Conservation (phyloP, 805 yeast genomes). For the Ogataea trehalophila region DNA sequence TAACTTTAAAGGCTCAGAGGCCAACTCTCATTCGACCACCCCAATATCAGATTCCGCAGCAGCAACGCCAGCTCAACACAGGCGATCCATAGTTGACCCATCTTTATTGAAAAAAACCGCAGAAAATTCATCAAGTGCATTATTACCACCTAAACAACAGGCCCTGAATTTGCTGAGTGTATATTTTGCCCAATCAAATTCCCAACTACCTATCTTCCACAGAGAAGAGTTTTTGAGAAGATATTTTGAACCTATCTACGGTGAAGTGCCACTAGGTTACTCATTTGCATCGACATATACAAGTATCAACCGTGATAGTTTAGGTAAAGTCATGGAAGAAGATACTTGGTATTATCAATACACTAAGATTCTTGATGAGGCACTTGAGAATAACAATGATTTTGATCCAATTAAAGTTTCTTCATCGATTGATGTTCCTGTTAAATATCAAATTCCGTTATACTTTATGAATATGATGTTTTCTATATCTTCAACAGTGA, state of each 20-base stretch:
- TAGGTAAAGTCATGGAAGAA: conserved; percentile 27
- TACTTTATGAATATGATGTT: conserved; percentile 73
- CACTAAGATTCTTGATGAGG: conserved; percentile 30
- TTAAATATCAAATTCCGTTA: conserved; percentile 45
- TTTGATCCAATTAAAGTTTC: conserved; percentile 33
- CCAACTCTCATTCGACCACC: conserved; percentile 4
- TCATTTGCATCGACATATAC: conserved; percentile 58
- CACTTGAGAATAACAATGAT: conserved; percentile 16
- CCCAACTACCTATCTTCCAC: conserved; percentile 81
- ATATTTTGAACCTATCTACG: conserved; percentile 78
- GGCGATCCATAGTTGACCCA: conserved; percentile 24
- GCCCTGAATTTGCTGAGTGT: conserved; percentile 63
- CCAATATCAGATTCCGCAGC: conserved; percentile 1
- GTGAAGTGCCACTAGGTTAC: conserved; percentile 48
- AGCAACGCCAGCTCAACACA: conserved; percentile 4
- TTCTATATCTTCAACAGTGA: conserved; percentile 75
- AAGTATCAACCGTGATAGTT: conserved; percentile 33
- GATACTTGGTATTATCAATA: conserved; percentile 47
- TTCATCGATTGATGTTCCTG: conserved; percentile 40
- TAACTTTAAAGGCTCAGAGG: conserved; percentile 38
- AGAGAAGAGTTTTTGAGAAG: conserved; percentile 66
- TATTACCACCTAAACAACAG: conserved; percentile 62
- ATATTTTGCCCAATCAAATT: conserved; percentile 74
- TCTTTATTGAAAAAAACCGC: conserved; percentile 22
- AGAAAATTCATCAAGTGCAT: conserved; percentile 34